Evolutionary conservation across 371 early-diverging fungal genomes (phyloP).

Genomic region (Parasitella parasitica): DNA sequence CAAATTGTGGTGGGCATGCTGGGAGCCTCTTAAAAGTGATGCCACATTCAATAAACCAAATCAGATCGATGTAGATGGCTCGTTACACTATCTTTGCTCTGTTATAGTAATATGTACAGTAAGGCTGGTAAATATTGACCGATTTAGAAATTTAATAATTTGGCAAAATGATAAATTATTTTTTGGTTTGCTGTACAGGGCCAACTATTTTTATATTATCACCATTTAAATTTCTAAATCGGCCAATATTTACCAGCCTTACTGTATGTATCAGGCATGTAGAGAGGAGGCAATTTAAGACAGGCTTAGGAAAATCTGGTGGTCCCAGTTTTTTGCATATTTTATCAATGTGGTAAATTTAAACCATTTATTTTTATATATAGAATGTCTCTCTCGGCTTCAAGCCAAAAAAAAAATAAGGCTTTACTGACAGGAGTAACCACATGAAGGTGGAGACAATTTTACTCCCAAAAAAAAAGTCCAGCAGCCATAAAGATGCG

Average conservation of each 20-base stretch:
- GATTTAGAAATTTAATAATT: too few relatives aligned
- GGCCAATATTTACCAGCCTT: too few relatives aligned
- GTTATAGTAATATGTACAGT: too few relatives aligned
- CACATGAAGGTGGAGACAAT: slow-evolving; percentile 3
- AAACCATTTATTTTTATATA: neutral
- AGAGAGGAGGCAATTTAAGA: too few relatives aligned
- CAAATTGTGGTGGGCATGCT: neutral
- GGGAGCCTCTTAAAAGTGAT: neutral
- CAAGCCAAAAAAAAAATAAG: slow-evolving; percentile 1
- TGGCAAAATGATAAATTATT: too few relatives aligned
- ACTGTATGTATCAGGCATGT: too few relatives aligned
- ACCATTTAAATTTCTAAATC: too few relatives aligned
- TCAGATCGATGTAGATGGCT: neutral
- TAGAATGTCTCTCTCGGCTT: slow-evolving; percentile 8
- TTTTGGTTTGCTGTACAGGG: too few relatives aligned
- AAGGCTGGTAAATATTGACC: too few relatives aligned
- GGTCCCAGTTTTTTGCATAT: too few relatives aligned
- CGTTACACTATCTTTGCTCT: neutral
- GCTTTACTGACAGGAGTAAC: slow-evolving; percentile 5
- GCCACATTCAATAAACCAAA: neutral
- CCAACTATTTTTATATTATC: too few relatives aligned
- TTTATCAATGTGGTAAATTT: neutral
- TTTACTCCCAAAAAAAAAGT: slow-evolving; percentile 6
- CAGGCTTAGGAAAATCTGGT: too few relatives aligned
- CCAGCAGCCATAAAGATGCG: slow-evolving; percentile 5